These are phyloP conservation scores for Halenospora varia DNA, from an alignment of 495 filamentous ascomycete species.

Conservation along the genomic window DNA sequence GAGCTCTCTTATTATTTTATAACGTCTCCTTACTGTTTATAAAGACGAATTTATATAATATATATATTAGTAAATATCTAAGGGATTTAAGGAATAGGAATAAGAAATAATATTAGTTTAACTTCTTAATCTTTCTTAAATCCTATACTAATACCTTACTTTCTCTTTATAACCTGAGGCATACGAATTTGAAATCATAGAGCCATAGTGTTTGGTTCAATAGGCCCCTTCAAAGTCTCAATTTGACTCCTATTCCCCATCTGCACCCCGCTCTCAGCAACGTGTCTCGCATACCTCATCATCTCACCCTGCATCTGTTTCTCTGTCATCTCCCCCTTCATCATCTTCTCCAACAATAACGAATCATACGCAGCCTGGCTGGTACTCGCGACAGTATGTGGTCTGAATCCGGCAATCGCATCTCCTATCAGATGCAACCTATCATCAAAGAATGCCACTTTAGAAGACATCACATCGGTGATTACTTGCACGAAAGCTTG, in stretches of 20 bases:
- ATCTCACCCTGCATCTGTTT: constrained; percentile 38
- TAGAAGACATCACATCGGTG: constrained; percentile 45
- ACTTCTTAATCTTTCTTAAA: too few species aligned
- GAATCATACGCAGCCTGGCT: constrained; percentile 48
- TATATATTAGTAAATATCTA: too few species aligned
- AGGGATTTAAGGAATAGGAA: too few species aligned
- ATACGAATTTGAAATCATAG: neutral
- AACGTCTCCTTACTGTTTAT: too few species aligned
- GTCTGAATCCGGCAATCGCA: constrained; percentile 51
- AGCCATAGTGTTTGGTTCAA: neutral
- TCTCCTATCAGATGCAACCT: constrained; percentile 53
- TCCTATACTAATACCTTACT: too few species aligned
- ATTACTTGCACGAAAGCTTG: constrained; percentile 52
- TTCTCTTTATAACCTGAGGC: too few species aligned
- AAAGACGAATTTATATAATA: too few species aligned
- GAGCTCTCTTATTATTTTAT: too few species aligned
- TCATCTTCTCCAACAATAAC: constrained; percentile 39
- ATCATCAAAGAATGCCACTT: constrained; percentile 40
- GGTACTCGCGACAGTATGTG: constrained; percentile 50
- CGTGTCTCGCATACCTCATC: constrained; percentile 41
- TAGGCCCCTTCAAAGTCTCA: neutral
- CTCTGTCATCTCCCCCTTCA: constrained; percentile 33
- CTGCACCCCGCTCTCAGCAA: constrained; percentile 39
- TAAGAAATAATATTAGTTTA: too few species aligned
- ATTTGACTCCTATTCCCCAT: constrained; percentile 47